Base-by-base conservation (phyloP, 768 basidiomycete species). In the Omphalotus guepiniiformis region DNA sequence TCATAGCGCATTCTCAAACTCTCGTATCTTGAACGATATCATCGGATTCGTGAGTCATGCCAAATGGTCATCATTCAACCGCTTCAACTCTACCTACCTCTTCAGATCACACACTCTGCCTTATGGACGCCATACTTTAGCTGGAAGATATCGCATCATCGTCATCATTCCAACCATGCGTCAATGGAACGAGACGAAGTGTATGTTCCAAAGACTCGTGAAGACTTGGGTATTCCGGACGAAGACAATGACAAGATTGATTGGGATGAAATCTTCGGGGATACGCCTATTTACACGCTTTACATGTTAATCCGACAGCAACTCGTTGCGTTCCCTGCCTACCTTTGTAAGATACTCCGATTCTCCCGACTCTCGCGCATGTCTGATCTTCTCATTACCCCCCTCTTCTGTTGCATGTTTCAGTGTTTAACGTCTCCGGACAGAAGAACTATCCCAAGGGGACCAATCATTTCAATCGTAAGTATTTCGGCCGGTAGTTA, bases 151-250 rank as follows among this genome's bases (percentile, higher is more conserved):
- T 41, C 48, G 6, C 60, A 62, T 40, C 60, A 61, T 39, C 56
- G 58, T 6, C 58, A 61, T 41, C 58, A 61, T 42, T 46, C 42
- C 7, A 52, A 58, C 45, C 58, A 59, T 37, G 53, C 53, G 0
- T 56, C 57, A 1, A 59, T 61, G 40, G 56, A 77, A 53, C 69
- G 72, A 23, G 77, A 79, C 47, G 77, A 78, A 47, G 74, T 76
- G 3, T 83, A 83, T 52, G 75, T 84, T 11, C 81, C 81, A 1
- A 79, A 79, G 59, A 82, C 80, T 3, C 66, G 80, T 15, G 65
- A 63, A 42, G 80, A 82, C 43, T 70, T 82, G 21, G 70, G 72
- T 3, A 66, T 84, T 27, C 75, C 75, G 1, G 64, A 70, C 12
- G 63, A 68, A 30, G 57, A 49, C 8, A 51, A 63, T 39, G 50